Conservation (phyloP, 2,329 filamentous ascomycete species). For the Fusarium sp. region DNA sequence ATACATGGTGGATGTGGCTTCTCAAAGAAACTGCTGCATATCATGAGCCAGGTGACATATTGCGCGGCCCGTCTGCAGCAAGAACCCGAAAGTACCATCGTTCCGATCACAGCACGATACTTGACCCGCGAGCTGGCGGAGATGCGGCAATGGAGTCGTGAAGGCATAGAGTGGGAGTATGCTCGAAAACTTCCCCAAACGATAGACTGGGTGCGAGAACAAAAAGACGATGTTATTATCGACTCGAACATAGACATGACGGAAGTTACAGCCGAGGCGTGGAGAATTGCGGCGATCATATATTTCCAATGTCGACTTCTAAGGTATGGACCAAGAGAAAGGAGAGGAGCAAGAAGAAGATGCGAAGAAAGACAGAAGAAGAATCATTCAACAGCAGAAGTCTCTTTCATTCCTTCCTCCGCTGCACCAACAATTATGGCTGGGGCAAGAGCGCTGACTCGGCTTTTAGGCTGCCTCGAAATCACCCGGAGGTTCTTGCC, state of each 20-base stretch:
- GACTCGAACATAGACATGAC: conserved; percentile 56
- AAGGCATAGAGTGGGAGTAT: conserved; percentile 45
- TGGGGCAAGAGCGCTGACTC: conserved; percentile 21
- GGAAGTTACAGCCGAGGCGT: conserved; percentile 59
- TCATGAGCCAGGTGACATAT: conserved; percentile 58
- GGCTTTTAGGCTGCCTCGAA: conserved; percentile 54
- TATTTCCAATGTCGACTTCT: conserved; percentile 59
- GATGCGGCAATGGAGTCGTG: conserved; percentile 57
- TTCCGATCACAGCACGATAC: conserved; percentile 52
- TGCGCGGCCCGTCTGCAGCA: conserved; percentile 55
- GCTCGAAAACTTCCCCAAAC: conserved; percentile 35
- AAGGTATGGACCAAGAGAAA: conserved; percentile 48
- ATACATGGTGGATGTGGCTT: conserved; percentile 62
- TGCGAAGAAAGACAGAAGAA: neutral
- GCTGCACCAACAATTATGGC: neutral
- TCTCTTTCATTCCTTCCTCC: neutral
- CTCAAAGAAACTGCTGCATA: conserved; percentile 58
- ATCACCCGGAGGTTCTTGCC: conserved; percentile 54
- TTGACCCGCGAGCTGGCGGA: conserved; percentile 49
- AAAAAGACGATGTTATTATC: conserved; percentile 47
- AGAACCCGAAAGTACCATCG: conserved; percentile 52
- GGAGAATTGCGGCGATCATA: conserved; percentile 58
- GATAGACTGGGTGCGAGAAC: conserved; percentile 53
- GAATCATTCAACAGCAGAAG: neutral
- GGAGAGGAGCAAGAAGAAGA: neutral